Base-by-base conservation (phyloP, 2,329 filamentous ascomycete genomes). In the Stachybotrys chartarum region DNA sequence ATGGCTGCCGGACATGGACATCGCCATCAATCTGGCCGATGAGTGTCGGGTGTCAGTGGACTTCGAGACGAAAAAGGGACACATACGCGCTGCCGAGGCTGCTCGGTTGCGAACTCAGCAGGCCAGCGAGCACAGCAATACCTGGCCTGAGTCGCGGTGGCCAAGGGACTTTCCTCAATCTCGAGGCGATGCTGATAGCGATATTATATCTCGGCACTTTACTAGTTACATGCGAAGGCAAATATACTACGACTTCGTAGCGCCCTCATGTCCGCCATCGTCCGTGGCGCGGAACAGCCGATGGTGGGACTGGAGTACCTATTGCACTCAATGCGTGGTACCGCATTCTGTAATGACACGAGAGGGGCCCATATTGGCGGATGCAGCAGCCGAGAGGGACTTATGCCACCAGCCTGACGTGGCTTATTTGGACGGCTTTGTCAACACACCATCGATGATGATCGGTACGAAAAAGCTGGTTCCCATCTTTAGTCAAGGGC, bases 391-490 rank as follows among this genome's bases (percentile, higher is more conserved):
- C 7, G 82, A 86, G 6, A 78, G 84, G 6, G 81, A 90, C 50
- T 78, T 87, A 32, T 95, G 90, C 66, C 82, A 87, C 57, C 90
- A 94, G 64, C 87, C 90, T 1, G 90, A 94, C 59, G 74, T 93
- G 35, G 81, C 83, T 31, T 78, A 85, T 58, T 76, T 93, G 1
- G 89, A 93, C 63, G 87, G 88, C 47, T 84, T 93, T 63, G 83
- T 89, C 66, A 76, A 88, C 45, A 84, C 81, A 0, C 81, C 86
- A 0, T 81, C 86, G 7, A 76, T 80, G 1, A 76, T 83, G 59
- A 81, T 82, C 51, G 80, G 85, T 0, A 80, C 86, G 1, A 79
- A 83, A 58, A 77, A 85, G 18, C 76, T 94, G 5, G 71, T 88
- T 2, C 90, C 90, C 0, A 75, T 94, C 11, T 94, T 94, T 70